These are phyloP conservation scores for Fusarium floridanum DNA, from an alignment of 2,329 filamentous ascomycete genomes.

Conservation along the genomic window DNA sequence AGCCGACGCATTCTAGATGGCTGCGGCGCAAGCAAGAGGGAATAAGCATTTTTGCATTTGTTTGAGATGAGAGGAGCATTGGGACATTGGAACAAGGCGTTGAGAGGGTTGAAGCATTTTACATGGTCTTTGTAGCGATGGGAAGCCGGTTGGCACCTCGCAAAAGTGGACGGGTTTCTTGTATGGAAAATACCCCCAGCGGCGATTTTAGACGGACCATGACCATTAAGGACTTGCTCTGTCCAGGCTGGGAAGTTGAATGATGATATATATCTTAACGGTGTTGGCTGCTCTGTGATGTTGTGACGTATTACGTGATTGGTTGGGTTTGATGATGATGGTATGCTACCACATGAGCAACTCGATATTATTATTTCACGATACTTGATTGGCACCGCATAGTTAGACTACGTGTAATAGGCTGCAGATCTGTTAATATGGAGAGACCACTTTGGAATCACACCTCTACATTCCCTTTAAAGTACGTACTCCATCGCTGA, in stretches of 20 bases:
- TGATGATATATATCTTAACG: slow-evolving; percentile 10
- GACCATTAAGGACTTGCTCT: slow-evolving; percentile 19
- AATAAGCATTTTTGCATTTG: slow-evolving; percentile 28
- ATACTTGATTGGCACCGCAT: not conserved
- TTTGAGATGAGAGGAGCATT: slow-evolving; percentile 28
- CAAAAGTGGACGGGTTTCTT: slow-evolving; percentile 24
- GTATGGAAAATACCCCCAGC: slow-evolving; percentile 26
- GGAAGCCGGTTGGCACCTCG: not conserved
- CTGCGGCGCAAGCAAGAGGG: slow-evolving; percentile 37
- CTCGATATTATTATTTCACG: not conserved
- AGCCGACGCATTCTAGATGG: slow-evolving; percentile 39
- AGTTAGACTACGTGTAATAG: not conserved
- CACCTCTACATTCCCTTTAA: not conserved
- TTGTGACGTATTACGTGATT: not conserved
- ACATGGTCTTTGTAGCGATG: not conserved
- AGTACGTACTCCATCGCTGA: not conserved
- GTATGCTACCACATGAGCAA: not conserved
- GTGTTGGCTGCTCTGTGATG: not conserved
- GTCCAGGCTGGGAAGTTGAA: slow-evolving; percentile 8
- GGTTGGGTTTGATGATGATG: not conserved
- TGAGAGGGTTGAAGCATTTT: slow-evolving; percentile 9
- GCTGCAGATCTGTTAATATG: not conserved
- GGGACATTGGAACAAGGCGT: slow-evolving; percentile 35
- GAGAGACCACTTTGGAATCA: not conserved
- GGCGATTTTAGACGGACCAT: slow-evolving; percentile 16